Evolutionary conservation across 805 yeast species (phyloP).

Genomic region (Lipomyces spencermartinsiae): DNA sequence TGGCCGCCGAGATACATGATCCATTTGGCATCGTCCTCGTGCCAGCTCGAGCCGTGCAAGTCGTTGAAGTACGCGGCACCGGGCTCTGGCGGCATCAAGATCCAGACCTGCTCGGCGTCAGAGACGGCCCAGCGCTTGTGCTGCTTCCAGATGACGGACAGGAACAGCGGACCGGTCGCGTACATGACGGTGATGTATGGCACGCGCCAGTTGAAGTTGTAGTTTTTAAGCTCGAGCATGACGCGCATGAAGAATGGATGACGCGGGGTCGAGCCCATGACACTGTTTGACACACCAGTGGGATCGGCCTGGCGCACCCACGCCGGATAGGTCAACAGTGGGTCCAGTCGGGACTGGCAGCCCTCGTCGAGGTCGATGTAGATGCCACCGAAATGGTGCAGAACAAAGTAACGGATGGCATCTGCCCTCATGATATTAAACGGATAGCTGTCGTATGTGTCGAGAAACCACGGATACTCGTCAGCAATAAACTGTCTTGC

Average conservation of each 20-base stretch:
- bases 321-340: constrained; percentile 79
- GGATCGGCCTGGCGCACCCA: constrained; percentile 88
- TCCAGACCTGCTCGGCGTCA: constrained; percentile 67
- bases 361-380: constrained; percentile 92
- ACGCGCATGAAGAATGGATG: constrained; percentile 85
- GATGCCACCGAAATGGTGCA: constrained; percentile 85
- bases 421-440: constrained; percentile 91
- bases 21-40: constrained; percentile 81
- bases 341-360: constrained; percentile 78
- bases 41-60: constrained; percentile 91
- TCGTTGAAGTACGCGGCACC: constrained; percentile 75
- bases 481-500: constrained; percentile 77
- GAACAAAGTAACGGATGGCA: constrained; percentile 84
- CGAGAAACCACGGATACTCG: constrained; percentile 85
- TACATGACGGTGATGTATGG: constrained; percentile 93
- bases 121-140: constrained; percentile 74
- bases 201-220: constrained; percentile 76
- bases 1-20: constrained; percentile 77
- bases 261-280: constrained; percentile 85
- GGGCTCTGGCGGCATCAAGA: constrained; percentile 63
- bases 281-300: constrained; percentile 90
- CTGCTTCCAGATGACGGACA: constrained; percentile 86
- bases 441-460: constrained; percentile 75
- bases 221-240: constrained; percentile 65
- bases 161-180: constrained; percentile 88